A percentile compares a stretch with the other conserved stretches of the same genome.
Evolutionary conservation across 23 red algal species (phyloP).

Genomic region (Gracilariopsis chorda): DNA sequence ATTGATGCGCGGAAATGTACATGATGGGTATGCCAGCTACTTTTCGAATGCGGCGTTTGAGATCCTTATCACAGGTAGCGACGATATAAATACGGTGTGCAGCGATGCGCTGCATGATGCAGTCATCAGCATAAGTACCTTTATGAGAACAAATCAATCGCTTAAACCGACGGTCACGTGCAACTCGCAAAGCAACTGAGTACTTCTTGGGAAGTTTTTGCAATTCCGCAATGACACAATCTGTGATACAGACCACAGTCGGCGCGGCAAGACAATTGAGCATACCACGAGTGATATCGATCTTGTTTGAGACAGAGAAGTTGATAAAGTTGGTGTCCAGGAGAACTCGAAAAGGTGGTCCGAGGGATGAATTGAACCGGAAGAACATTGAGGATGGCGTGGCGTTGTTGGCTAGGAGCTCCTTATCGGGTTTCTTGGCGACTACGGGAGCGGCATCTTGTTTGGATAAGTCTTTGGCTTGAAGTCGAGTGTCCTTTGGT

Average conservation of each 20-base stretch:
- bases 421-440: slow-evolving; percentile 58
- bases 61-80: slow-evolving; percentile 92
- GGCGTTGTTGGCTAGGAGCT: slow-evolving; percentile 36
- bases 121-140: slow-evolving; percentile 99
- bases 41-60: slow-evolving; percentile 90
- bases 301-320: slow-evolving; percentile 91
- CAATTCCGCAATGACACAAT: slow-evolving; percentile 97
- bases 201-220: slow-evolving; percentile 97
- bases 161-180: slow-evolving; percentile 70
- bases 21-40: slow-evolving; percentile 97
- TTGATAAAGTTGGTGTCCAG: slow-evolving; percentile 99
- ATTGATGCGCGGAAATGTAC: slow-evolving; percentile 91
- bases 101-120: slow-evolving; percentile 83
- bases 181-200: slow-evolving; percentile 83
- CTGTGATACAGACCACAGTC: slow-evolving; percentile 74
- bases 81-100: slow-evolving; percentile 94
- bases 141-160: slow-evolving; percentile 95
- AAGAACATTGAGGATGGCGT: slow-evolving; percentile 87
- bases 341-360: slow-evolving; percentile 92
- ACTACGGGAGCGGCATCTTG: slow-evolving; percentile 68
- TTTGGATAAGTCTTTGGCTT: slow-evolving; percentile 67
- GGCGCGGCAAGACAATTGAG: slow-evolving; percentile 91
- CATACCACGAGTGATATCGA: slow-evolving; percentile 80
- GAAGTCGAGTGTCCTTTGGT: slow-evolving; percentile 75
- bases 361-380: slow-evolving; percentile 83